Conservation (phyloP, 345 rosid species). For the Isatis tinctoria region DNA sequence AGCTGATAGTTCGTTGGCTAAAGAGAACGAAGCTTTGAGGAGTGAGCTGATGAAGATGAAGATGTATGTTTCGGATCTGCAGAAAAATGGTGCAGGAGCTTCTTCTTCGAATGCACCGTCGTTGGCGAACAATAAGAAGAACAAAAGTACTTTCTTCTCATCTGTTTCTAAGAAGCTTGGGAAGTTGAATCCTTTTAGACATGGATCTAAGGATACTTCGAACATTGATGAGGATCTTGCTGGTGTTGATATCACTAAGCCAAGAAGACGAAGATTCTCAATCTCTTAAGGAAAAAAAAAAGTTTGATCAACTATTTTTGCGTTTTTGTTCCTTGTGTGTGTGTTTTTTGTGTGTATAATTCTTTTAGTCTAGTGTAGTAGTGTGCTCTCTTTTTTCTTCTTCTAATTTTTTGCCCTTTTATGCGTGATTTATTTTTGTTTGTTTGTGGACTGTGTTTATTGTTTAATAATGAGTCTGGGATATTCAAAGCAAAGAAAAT, state of each 20-base stretch:
- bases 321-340: slow-evolving; percentile 6
- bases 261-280: slow-evolving; percentile 92
- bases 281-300: slow-evolving; percentile 39
- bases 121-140: slow-evolving; percentile 37
- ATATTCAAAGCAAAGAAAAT: background rate
- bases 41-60: slow-evolving; percentile 88
- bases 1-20: slow-evolving; percentile 58
- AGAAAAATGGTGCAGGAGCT: slow-evolving; percentile 41
- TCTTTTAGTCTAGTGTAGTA: slow-evolving; percentile 7
- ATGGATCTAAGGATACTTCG: slow-evolving; percentile 86
- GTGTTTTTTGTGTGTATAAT: background rate
- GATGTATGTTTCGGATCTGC: slow-evolving; percentile 56
- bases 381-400: background rate
- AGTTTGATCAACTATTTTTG: slow-evolving; percentile 11
- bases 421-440: slow-evolving; percentile 15
- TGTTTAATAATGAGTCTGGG: background rate
- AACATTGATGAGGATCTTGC: slow-evolving; percentile 48
- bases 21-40: slow-evolving; percentile 83
- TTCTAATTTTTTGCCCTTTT: background rate
- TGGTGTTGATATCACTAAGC: slow-evolving; percentile 64
- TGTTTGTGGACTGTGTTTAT: background rate
- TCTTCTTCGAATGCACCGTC: slow-evolving; percentile 29
- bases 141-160: slow-evolving; percentile 49
- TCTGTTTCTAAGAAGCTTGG: slow-evolving; percentile 86
- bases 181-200: slow-evolving; percentile 77